phyloP scores from a whole-genome alignment of 192 early-diverging fungal species.

The Coemansia sp. region DNA sequence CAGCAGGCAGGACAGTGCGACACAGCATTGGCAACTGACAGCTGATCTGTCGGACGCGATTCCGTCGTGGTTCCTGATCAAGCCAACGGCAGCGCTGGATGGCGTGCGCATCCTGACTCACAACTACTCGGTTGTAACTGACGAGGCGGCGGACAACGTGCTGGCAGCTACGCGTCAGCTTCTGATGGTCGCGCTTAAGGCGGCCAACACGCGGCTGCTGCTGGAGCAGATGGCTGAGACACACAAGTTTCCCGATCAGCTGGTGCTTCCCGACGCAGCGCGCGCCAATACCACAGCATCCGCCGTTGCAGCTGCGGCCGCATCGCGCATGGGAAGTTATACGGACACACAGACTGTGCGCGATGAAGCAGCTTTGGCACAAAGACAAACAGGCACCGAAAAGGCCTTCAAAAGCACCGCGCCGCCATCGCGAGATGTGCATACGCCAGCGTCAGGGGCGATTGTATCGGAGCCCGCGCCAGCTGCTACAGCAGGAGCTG shows the following conservation, averaged over 20 bases:
- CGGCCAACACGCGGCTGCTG: constrained; percentile 49
- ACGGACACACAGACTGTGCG: constrained; percentile 18
- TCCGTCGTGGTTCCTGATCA: constrained; percentile 52
- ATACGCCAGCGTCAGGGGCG: not conserved
- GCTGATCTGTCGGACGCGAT: constrained; percentile 32
- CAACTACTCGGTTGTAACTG: constrained; percentile 47
- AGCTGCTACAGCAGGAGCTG: not conserved
- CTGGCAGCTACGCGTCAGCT: constrained; percentile 48
- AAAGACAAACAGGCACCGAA: not conserved
- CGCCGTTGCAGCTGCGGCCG: not conserved
- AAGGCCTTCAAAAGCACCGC: not conserved
- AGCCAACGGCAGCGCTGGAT: constrained; percentile 31
- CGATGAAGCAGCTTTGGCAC: constrained; percentile 7
- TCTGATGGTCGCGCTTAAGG: constrained; percentile 41
- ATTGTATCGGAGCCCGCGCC: not conserved
- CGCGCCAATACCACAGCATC: not conserved
- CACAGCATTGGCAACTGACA: not conserved
- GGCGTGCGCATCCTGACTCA: constrained; percentile 51
- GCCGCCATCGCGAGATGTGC: not conserved
- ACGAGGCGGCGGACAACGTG: constrained; percentile 42
- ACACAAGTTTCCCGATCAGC: constrained; percentile 34
- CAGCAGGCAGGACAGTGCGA: constrained; percentile 3
- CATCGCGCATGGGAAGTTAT: constrained; percentile 9
- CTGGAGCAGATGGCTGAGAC: constrained; percentile 51
- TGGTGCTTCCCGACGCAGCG: constrained; percentile 28